phyloP scores from a whole-genome alignment of 768 basidiomycete genomes.

The Leccinum broughii region DNA sequence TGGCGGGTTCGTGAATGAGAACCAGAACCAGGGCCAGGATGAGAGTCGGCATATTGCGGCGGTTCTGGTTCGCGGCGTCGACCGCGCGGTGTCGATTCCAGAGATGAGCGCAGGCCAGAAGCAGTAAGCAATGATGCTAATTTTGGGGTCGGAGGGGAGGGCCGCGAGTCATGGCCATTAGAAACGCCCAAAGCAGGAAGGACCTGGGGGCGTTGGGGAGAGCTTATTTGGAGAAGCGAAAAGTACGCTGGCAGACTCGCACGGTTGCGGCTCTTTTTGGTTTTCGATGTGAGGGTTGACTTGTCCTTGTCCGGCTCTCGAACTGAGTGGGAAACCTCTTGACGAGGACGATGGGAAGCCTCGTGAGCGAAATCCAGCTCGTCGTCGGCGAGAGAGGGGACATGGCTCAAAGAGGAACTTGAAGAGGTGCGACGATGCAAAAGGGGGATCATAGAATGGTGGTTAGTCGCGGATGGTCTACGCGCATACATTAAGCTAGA shows the following conservation, averaged over 20 bases:
- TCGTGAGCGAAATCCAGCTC: slow-evolving; percentile 41
- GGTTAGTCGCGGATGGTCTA: slow-evolving; percentile 70
- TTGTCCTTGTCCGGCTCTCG: slow-evolving; percentile 27
- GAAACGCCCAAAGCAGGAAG: slow-evolving; percentile 49
- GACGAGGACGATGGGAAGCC: slow-evolving; percentile 20
- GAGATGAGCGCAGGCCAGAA: slow-evolving; percentile 37
- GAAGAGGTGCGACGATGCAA: slow-evolving; percentile 55
- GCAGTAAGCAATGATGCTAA: slow-evolving; percentile 34
- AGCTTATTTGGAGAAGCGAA: slow-evolving; percentile 61
- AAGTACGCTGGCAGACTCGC: slow-evolving; percentile 76
- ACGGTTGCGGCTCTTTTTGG: slow-evolving; percentile 61
- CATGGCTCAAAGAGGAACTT: slow-evolving; percentile 31
- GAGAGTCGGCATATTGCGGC: slow-evolving; percentile 36
- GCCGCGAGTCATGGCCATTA: slow-evolving; percentile 37
- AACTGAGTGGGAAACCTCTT: slow-evolving; percentile 36
- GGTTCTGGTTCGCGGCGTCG: slow-evolving; percentile 45
- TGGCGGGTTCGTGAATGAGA: slow-evolving; percentile 42
- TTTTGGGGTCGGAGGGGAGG: slow-evolving; percentile 66
- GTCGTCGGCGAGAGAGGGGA: slow-evolving; percentile 45
- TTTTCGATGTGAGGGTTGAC: slow-evolving; percentile 37
- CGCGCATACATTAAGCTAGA: slow-evolving; percentile 65
- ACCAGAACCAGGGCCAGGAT: slow-evolving; percentile 46
- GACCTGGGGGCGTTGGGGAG: slow-evolving; percentile 39
- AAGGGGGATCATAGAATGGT: slow-evolving; percentile 57
- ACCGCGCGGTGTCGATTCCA: slow-evolving; percentile 52